Conservation (phyloP, 176 grass and related monocot genomes). For the Tuctoria greenei region DNA sequence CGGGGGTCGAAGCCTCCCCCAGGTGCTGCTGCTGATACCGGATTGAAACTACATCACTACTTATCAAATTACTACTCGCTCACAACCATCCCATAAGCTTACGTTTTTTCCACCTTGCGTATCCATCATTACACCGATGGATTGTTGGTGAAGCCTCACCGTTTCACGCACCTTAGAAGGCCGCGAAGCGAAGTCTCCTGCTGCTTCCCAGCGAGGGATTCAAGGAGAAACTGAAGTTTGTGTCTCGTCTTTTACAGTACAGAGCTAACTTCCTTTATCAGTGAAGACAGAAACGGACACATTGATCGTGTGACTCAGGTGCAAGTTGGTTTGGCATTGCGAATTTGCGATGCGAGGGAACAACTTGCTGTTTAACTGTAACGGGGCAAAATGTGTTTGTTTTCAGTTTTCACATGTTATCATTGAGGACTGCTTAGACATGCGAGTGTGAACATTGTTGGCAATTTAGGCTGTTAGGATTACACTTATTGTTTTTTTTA, state of each 20-base stretch:
- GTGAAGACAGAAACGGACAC: no score
- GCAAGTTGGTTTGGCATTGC: not conserved
- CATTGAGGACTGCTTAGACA: not conserved
- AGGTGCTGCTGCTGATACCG: not conserved
- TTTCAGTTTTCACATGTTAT: not conserved
- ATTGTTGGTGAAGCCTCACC: not conserved
- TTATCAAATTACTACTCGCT: not conserved
- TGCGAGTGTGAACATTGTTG: not conserved
- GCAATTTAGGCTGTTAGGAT: not conserved
- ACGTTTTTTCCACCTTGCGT: not conserved
- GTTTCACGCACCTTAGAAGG: not conserved
- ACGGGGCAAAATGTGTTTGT: not conserved
- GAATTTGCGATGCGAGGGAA: not conserved
- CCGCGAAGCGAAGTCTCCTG: not conserved
- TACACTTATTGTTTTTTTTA: not conserved
- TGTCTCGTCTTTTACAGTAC: not conserved
- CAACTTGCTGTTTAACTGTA: not conserved
- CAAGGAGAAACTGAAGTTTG: slow-evolving; percentile 14
- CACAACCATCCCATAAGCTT: not conserved
- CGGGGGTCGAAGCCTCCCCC: not conserved
- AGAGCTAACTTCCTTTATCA: not conserved
- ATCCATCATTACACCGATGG: not conserved
- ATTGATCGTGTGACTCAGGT: no score
- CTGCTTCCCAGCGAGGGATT: not conserved
- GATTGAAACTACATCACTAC: not conserved